Percentiles rank a stretch among this genome's conserved stretches.
phyloP scores from a whole-genome alignment of 352 stramenopile species.

The Pythium coloratum region DNA sequence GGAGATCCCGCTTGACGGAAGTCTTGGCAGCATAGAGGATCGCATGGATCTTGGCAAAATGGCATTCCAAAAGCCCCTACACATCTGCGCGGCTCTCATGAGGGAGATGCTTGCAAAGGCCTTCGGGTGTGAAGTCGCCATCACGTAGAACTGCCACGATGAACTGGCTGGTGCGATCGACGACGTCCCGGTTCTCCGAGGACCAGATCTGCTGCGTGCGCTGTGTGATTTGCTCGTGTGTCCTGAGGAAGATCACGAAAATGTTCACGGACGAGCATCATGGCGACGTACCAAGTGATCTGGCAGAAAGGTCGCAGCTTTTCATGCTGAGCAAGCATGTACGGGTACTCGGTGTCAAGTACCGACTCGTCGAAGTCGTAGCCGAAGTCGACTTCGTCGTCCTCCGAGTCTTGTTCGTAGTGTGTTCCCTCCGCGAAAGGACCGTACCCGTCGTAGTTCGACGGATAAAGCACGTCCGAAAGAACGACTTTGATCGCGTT shows the following conservation, averaged over 20 bases:
- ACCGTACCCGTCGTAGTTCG: neutral
- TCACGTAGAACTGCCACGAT: neutral
- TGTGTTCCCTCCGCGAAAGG: slow-evolving; percentile 3
- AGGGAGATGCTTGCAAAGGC: neutral
- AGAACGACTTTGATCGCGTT: neutral
- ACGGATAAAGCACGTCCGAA: slow-evolving; percentile 1
- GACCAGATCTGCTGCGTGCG: neutral
- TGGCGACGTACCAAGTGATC: slow-evolving; percentile 10
- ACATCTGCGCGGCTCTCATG: neutral
- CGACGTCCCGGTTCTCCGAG: neutral
- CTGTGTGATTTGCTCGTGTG: neutral
- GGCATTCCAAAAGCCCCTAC: neutral
- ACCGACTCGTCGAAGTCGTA: slow-evolving; percentile 5
- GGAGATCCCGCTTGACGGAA: neutral
- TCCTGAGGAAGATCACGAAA: neutral
- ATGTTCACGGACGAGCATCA: neutral
- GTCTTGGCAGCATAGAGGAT: neutral
- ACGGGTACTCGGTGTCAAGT: neutral
- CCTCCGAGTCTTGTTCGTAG: slow-evolving; percentile 20
- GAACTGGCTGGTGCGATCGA: neutral
- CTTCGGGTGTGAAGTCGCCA: neutral
- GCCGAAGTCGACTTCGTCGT: slow-evolving; percentile 8
- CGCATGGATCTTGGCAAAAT: neutral
- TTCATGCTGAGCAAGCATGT: slow-evolving; percentile 4
- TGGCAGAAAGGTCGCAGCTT: neutral